Evolutionary conservation across 2,329 filamentous ascomycete species (phyloP).

Genomic region (Penicillium sclerotiorum): DNA sequence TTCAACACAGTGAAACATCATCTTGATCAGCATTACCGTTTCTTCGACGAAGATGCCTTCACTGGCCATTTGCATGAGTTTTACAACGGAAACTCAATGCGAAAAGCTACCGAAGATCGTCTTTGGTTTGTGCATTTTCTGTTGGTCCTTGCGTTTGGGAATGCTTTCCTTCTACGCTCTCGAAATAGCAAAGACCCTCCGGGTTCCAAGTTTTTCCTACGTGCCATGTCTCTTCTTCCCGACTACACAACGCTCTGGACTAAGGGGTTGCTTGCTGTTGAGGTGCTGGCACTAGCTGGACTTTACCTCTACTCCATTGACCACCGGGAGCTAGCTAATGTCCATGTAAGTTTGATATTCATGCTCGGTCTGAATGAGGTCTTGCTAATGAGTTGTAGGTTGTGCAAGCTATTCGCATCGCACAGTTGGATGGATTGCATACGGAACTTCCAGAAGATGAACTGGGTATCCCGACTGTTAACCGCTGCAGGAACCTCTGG

Average conservation of each 20-base stretch:
- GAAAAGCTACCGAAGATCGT: conserved; percentile 19
- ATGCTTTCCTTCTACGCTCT: conserved; percentile 18
- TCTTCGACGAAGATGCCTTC: conserved; percentile 41
- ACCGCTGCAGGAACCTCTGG: conserved; percentile 43
- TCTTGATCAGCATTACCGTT: conserved; percentile 40
- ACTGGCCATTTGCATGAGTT: conserved; percentile 30
- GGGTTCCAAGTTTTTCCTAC: conserved; percentile 23
- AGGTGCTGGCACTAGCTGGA: conserved; percentile 40
- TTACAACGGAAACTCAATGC: conserved; percentile 22
- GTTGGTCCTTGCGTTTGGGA: conserved; percentile 21
- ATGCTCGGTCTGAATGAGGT: too few relatives aligned
- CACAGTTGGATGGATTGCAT: conserved; percentile 45
- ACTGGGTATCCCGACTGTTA: conserved; percentile 34
- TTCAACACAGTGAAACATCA: conserved; percentile 42
- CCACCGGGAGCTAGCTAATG: conserved; percentile 39
- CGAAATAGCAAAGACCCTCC: conserved; percentile 14
- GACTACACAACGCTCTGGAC: conserved; percentile 39
- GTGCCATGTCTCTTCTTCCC: conserved; percentile 40
- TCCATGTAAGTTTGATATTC: conserved; percentile 31
- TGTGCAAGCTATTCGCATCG: conserved; percentile 45
- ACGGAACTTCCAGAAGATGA: conserved; percentile 43
- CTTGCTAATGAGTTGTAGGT: conserved; percentile 35
- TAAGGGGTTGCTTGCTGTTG: conserved; percentile 42
- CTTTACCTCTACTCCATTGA: conserved; percentile 45
- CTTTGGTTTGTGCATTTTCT: conserved; percentile 30